Evolutionary conservation across 2,329 filamentous ascomycete species (phyloP), one percentile per base, ranked within the genome.

Genomic region (Penicillium psychrosexuale): DNA sequence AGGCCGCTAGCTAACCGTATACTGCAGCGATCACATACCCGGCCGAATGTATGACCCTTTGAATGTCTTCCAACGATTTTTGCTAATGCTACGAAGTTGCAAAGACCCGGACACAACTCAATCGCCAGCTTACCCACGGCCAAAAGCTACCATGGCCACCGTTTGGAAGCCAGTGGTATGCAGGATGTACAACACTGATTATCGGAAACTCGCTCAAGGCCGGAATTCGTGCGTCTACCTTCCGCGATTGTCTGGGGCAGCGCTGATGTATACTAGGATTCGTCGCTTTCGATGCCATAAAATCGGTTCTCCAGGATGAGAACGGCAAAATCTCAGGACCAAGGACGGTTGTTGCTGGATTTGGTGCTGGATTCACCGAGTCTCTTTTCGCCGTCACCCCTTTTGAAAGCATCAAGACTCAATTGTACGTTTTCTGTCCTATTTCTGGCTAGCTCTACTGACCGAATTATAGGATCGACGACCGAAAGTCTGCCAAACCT

Each of bases 361-460:
- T 99, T 69, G 90, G 93, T 56, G 94, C 94, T 8, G 94, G 94
- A 53, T 89, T 96, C 48, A 97, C 93, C 3, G 94, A 99, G 78
- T 95, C 90, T 3, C 77, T 97, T 48, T 78, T 99, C 3, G 94
- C 94, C 11, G 94, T 99, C 33, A 99, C 94, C 33, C 94, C 94
- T 0, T 97, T 95, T 56, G 94, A 99, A 77, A 95, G 90, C 68
- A 97, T 99, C 76, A 99, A 99, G 81, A 99, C 94, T 47, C 95
- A 95, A 64, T 79, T 99, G 83, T 89, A 71, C 51, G 44, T 61
- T 15, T 15, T 61, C 49, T 43, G 34, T 34, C 39, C 39, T 49
- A 11, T 30, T 7, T 24, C 33, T 27, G 36, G 8, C 15, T 6
- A 1, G 40, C 45, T 42, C 6, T 36, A 39, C 42, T 45, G 28